Conservation (phyloP, 441 rosid genomes). For the Aquilaria agallochum region DNA sequence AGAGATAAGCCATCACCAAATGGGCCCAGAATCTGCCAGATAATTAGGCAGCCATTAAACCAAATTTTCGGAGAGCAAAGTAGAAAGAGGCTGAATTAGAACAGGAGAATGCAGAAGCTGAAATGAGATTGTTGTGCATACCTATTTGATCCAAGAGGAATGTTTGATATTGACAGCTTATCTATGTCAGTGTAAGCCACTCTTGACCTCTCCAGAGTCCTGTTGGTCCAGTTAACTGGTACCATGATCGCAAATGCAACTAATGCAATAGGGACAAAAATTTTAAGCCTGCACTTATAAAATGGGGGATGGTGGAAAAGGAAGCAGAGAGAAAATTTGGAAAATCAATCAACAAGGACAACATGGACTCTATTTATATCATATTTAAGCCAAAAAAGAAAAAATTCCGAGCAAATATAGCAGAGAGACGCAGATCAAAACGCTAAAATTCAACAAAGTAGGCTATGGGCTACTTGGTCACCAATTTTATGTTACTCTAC, state of each 20-base stretch:
- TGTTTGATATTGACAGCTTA: conserved; percentile 85
- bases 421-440: too few relatives aligned
- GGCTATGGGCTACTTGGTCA: too few relatives aligned
- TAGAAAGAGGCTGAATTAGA: background rate
- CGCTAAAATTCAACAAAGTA: too few relatives aligned
- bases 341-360: background rate
- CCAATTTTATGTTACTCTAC: too few relatives aligned
- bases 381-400: background rate
- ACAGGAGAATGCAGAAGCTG: conserved; percentile 1
- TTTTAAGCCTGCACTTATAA: conserved; percentile 65
- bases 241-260: conserved; percentile 74
- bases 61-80: background rate
- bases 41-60: background rate
- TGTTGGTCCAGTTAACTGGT: conserved; percentile 86
- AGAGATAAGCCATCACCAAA: conserved; percentile 75
- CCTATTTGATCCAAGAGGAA: conserved; percentile 69
- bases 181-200: conserved; percentile 73
- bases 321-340: background rate
- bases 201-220: conserved; percentile 42
- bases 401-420: background rate
- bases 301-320: conserved; percentile 1
- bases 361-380: background rate
- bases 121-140: conserved; percentile 19
- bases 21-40: conserved; percentile 85
- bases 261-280: conserved; percentile 78